A percentile compares a stretch with the other conserved stretches of the same genome.
phyloP scores from a whole-genome alignment of 306 rosid genomes.

The Dicorynia guianensis region DNA sequence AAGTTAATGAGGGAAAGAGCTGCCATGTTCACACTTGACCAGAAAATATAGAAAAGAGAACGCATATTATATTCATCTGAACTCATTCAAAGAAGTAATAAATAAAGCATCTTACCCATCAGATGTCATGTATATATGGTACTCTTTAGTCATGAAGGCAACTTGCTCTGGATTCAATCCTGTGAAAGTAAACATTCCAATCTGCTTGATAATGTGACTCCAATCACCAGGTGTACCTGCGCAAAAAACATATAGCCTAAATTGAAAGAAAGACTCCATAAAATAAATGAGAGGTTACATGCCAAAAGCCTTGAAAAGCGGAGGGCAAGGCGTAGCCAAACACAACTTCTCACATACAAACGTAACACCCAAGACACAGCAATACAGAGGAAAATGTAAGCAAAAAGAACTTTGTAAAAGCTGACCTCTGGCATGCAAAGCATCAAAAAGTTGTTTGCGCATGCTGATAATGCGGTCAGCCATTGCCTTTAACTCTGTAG shows the following conservation, averaged over 20 bases:
- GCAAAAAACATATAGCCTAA: constrained; percentile 27
- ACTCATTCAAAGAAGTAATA: constrained; percentile 27
- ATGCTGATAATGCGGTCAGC: constrained; percentile 96
- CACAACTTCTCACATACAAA: not conserved
- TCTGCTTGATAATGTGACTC: constrained; percentile 98
- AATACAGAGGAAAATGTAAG: not conserved
- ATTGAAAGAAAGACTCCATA: not conserved
- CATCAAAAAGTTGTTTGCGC: constrained; percentile 92
- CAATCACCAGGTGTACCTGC: constrained; percentile 98
- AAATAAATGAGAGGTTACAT: not conserved
- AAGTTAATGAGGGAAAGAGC: not conserved
- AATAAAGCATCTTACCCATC: constrained; percentile 73
- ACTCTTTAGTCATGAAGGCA: constrained; percentile 91
- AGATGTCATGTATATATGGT: constrained; percentile 93
- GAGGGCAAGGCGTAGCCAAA: not conserved
- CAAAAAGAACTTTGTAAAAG: constrained; percentile 10
- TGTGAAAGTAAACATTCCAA: constrained; percentile 98
- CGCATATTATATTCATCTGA: constrained; percentile 18
- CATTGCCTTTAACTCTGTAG: constrained; percentile 95
- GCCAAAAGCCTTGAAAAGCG: constrained; percentile 1
- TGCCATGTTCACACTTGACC: not conserved
- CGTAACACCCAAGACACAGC: constrained; percentile 21
- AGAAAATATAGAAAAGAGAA: constrained; percentile 12
- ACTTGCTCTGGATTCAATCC: constrained; percentile 91
- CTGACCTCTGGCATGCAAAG: constrained; percentile 79